Evolutionary conservation across 148 eudicot species (phyloP).

Genomic region (Vaccinium corymbosum): DNA sequence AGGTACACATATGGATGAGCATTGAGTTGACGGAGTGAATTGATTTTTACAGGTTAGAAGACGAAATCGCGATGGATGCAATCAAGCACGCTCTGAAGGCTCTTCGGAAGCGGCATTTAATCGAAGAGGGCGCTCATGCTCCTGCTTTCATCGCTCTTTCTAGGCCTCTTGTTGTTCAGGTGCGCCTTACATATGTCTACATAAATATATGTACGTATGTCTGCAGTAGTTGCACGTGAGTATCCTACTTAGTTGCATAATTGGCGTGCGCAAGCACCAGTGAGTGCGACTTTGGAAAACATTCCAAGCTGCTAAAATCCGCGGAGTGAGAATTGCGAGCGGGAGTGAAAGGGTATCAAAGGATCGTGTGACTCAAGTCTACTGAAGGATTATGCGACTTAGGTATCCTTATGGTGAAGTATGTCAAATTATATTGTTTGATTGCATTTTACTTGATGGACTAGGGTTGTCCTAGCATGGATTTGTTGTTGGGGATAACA

Average conservation of each 20-base stretch:
- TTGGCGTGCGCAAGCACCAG: neutral
- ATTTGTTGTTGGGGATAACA: neutral
- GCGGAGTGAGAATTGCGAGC: neutral
- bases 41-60: constrained; percentile 41
- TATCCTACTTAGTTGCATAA: neutral
- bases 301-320: neutral
- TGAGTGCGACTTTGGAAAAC: neutral
- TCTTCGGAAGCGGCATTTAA: constrained; percentile 74
- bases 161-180: constrained; percentile 75
- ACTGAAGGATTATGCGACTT: neutral
- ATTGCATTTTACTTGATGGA: neutral
- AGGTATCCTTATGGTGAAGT: neutral
- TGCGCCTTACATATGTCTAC: constrained; percentile 7
- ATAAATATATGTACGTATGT: neutral
- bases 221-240: neutral
- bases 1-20: neutral
- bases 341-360: neutral
- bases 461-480: neutral
- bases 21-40: neutral
- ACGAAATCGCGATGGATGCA: constrained; percentile 55
- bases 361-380: neutral
- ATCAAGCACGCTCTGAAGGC: constrained; percentile 75
- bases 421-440: neutral
- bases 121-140: constrained; percentile 82
- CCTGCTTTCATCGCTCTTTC: constrained; percentile 68